phyloP scores from a whole-genome alignment of 2,329 filamentous ascomycete genomes.

The Fusarium protoensiforme region DNA sequence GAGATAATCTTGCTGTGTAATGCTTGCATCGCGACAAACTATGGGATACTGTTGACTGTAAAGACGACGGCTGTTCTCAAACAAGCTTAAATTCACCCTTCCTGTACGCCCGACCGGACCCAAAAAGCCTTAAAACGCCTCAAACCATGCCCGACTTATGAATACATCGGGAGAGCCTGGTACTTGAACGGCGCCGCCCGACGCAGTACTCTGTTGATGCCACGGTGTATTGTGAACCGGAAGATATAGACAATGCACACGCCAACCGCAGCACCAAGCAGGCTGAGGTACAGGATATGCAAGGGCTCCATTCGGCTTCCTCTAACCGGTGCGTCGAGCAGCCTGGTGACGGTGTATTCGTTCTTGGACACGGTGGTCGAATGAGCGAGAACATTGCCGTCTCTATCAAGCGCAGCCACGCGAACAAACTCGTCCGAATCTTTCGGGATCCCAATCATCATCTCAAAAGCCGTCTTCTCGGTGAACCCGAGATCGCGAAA shows the following conservation, averaged over 20 bases:
- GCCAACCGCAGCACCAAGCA: constrained; percentile 7
- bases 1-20: not conserved
- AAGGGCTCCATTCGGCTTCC: constrained; percentile 16
- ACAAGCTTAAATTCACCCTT: not conserved
- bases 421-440: constrained; percentile 31
- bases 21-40: not conserved
- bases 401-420: constrained; percentile 30
- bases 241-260: constrained; percentile 11
- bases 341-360: constrained; percentile 4
- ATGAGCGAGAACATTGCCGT: constrained; percentile 44
- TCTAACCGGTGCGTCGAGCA: constrained; percentile 26
- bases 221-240: constrained; percentile 20
- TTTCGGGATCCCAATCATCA: constrained; percentile 25
- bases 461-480: constrained; percentile 35
- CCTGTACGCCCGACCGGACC: not conserved
- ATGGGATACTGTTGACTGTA: not conserved
- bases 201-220: constrained; percentile 28
- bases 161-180: constrained; percentile 17
- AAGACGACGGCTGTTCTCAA: not conserved
- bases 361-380: constrained; percentile 18
- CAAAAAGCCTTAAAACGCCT: not conserved
- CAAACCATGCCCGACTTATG: not conserved
- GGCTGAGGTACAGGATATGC: constrained; percentile 12
- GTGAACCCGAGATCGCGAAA: constrained; percentile 27
- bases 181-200: constrained; percentile 21